Evolutionary conservation across 768 basidiomycete genomes (phyloP).

Genomic region (Lactifluus subvellereus): DNA sequence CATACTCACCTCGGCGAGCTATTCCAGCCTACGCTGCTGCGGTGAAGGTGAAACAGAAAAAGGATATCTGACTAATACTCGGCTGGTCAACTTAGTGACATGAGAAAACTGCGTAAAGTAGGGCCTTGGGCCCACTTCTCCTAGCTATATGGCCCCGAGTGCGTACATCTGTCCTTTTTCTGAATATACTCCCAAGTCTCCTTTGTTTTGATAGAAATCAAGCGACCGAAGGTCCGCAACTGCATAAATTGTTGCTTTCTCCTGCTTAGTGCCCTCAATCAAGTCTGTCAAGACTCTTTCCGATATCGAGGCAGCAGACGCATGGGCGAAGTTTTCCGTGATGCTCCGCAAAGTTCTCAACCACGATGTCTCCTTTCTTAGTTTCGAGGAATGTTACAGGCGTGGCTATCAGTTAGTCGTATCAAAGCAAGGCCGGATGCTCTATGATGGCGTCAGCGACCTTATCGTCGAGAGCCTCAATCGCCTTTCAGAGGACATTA

Average conservation of each 20-base stretch:
- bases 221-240: no score
- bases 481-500: constrained; percentile 62
- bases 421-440: constrained; percentile 71
- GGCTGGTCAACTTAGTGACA: no score
- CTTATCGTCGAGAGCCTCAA: constrained; percentile 83
- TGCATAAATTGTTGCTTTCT: neutral
- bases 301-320: constrained; percentile 36
- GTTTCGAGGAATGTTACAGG: constrained; percentile 92
- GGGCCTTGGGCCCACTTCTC: no score
- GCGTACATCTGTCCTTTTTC: constrained; percentile 16
- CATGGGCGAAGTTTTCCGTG: constrained; percentile 70
- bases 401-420: constrained; percentile 94
- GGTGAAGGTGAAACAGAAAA: neutral
- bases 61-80: no score
- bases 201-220: neutral
- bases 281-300: no score
- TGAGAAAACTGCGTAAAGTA: no score
- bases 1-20: neutral
- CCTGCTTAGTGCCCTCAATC: no score
- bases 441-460: constrained; percentile 79
- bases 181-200: neutral
- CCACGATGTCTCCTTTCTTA: constrained; percentile 83
- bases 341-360: constrained; percentile 94
- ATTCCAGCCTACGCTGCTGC: neutral
- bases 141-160: constrained; percentile 29